Conservation (phyloP, 768 basidiomycete genomes). For the Tylopilus subfusipes region DNA sequence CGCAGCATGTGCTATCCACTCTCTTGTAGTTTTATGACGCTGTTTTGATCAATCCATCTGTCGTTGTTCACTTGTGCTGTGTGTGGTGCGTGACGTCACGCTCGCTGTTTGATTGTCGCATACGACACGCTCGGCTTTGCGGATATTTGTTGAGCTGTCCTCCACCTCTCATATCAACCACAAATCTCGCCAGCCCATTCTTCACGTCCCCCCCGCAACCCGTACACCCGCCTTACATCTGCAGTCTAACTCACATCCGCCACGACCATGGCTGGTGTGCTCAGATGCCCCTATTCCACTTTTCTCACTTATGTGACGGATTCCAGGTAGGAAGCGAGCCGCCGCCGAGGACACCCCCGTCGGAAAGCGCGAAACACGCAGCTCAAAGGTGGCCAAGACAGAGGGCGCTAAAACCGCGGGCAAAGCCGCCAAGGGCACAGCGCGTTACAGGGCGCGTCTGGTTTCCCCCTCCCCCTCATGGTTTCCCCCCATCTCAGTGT, state of each 20-base stretch:
- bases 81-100: slow-evolving; percentile 34
- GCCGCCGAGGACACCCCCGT: slow-evolving; percentile 34
- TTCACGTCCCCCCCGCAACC: not conserved
- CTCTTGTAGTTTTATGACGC: slow-evolving; percentile 27
- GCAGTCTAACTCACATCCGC: not conserved
- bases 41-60: slow-evolving; percentile 27
- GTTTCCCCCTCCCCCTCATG: not conserved
- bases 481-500: not conserved
- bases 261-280: slow-evolving; percentile 31
- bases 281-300: slow-evolving; percentile 11
- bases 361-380: slow-evolving; percentile 39
- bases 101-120: slow-evolving; percentile 5
- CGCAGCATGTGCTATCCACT: slow-evolving; percentile 1
- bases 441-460: slow-evolving; percentile 43
- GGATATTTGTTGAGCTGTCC: slow-evolving; percentile 21
- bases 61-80: not conserved
- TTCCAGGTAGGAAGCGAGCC: slow-evolving; percentile 44
- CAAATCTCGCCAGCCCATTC: not conserved
- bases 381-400: slow-evolving; percentile 52
- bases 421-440: slow-evolving; percentile 38
- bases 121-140: slow-evolving; percentile 17
- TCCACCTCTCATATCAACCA: slow-evolving; percentile 11
- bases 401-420: slow-evolving; percentile 31
- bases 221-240: not conserved
- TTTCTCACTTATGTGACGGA: not conserved